Evolutionary conservation across 1,139 yeast species (phyloP).

Genomic region (Groenewaldozyma auringiensis): DNA sequence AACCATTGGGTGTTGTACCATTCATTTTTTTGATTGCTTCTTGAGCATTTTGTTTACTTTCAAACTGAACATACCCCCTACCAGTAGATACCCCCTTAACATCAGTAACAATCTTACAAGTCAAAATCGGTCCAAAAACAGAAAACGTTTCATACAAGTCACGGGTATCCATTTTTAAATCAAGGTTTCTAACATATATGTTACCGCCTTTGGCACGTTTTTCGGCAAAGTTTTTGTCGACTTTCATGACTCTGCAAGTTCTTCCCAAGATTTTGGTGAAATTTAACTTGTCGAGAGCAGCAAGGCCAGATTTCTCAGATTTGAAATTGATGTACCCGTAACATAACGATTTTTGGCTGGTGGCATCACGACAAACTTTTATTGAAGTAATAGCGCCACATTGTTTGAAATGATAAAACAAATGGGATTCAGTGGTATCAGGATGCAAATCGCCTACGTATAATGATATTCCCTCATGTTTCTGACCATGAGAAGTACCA

Average conservation of each 20-base stretch:
- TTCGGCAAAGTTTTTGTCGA: conserved; percentile 32
- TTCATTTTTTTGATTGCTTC: conserved; percentile 84
- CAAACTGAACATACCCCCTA: conserved; percentile 86
- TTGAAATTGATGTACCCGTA: conserved; percentile 47
- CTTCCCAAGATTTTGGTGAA: conserved; percentile 35
- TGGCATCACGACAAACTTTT: conserved; percentile 37
- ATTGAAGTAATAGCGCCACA: conserved; percentile 40
- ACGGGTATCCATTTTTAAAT: conserved; percentile 81
- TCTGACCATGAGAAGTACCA: not conserved
- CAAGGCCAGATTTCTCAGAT: conserved; percentile 32
- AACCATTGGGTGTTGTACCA: conserved; percentile 71
- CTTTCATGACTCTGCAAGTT: conserved; percentile 48
- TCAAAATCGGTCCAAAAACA: conserved; percentile 74
- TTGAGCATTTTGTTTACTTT: conserved; percentile 70
- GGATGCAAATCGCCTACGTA: conserved; percentile 45
- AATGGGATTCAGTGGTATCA: conserved; percentile 34
- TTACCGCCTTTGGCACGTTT: conserved; percentile 26
- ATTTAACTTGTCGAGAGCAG: conserved; percentile 40
- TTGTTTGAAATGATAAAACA: conserved; percentile 32
- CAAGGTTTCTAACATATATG: conserved; percentile 39
- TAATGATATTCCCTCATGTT: conserved; percentile 24
- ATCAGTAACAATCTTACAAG: conserved; percentile 82
- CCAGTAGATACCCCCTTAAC: conserved; percentile 72
- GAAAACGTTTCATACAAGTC: conserved; percentile 82
- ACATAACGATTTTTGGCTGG: conserved; percentile 38